Evolutionary conservation across 768 basidiomycete species (phyloP).

Genomic region (Suillus weaverae): DNA sequence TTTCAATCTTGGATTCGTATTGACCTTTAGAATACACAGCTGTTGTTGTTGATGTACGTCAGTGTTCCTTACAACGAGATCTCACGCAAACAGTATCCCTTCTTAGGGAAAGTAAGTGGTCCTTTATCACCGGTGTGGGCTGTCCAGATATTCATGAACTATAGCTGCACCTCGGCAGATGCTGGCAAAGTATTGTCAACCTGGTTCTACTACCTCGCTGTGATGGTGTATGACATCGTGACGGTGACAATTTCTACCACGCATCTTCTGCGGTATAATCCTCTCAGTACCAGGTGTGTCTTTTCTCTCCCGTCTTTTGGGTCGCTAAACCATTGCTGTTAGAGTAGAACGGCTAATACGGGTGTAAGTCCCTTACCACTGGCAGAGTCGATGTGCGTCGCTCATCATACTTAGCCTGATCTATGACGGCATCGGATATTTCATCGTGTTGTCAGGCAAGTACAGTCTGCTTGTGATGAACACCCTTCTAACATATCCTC

Average conservation of each 20-base stretch:
- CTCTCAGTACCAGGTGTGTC: slow-evolving; percentile 27
- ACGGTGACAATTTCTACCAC: slow-evolving; percentile 50
- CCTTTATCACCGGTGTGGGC: neutral
- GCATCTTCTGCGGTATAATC: slow-evolving; percentile 50
- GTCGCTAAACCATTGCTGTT: slow-evolving; percentile 13
- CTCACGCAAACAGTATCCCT: slow-evolving; percentile 7
- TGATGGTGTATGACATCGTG: slow-evolving; percentile 57
- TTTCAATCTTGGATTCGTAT: slow-evolving; percentile 1
- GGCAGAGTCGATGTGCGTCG: slow-evolving; percentile 10
- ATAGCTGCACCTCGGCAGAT: slow-evolving; percentile 50
- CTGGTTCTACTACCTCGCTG: slow-evolving; percentile 59
- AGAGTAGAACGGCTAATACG: slow-evolving; percentile 30
- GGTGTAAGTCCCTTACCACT: slow-evolving; percentile 22
- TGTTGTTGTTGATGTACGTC: slow-evolving; percentile 21
- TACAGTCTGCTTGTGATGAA: neutral
- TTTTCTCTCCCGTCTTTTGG: neutral
- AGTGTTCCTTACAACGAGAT: neutral
- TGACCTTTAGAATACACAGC: slow-evolving; percentile 21
- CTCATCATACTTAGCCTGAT: slow-evolving; percentile 49
- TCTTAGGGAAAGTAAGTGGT: slow-evolving; percentile 37
- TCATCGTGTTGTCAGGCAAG: slow-evolving; percentile 53
- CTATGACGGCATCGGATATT: slow-evolving; percentile 66
- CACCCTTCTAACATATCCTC: neutral
- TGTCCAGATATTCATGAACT: neutral
- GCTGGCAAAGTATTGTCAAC: slow-evolving; percentile 37